phyloP scores from a whole-genome alignment of 139 green algal genomes.

The Picochlorum sp. region DNA sequence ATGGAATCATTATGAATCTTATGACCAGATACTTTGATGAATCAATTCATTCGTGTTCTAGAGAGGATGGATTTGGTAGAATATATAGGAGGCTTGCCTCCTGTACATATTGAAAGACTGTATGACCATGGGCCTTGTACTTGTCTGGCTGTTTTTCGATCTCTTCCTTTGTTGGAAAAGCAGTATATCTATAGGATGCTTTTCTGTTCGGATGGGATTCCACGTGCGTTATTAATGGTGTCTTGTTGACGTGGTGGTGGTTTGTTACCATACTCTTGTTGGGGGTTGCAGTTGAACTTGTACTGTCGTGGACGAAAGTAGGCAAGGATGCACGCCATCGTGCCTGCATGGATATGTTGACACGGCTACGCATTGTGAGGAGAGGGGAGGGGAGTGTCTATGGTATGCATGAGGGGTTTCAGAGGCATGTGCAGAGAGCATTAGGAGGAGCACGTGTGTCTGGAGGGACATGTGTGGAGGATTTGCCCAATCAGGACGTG shows the following conservation, averaged over 20 bases:
- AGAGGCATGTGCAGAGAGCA: constrained; percentile 28
- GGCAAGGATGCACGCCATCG: background rate
- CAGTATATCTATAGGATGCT: constrained; percentile 61
- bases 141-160: constrained; percentile 63
- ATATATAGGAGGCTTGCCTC: constrained; percentile 37
- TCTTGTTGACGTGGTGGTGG: background rate
- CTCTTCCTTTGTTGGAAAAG: constrained; percentile 52
- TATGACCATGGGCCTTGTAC: constrained; percentile 52
- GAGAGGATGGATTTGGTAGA: constrained; percentile 36
- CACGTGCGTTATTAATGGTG: background rate
- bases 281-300: background rate
- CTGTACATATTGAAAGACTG: constrained; percentile 30
- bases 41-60: background rate
- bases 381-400: background rate
- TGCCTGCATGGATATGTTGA: background rate
- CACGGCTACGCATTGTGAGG: background rate
- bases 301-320: background rate
- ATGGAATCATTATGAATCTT: too few species aligned
- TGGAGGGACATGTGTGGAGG: background rate
- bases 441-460: constrained; percentile 17
- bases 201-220: constrained; percentile 12
- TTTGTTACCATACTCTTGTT: background rate
- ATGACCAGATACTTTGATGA: too few species aligned
- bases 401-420: constrained; percentile 32
- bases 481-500: background rate